Conservation (phyloP, 148 eudicot genomes). For the Fagopyrum esculentum region DNA sequence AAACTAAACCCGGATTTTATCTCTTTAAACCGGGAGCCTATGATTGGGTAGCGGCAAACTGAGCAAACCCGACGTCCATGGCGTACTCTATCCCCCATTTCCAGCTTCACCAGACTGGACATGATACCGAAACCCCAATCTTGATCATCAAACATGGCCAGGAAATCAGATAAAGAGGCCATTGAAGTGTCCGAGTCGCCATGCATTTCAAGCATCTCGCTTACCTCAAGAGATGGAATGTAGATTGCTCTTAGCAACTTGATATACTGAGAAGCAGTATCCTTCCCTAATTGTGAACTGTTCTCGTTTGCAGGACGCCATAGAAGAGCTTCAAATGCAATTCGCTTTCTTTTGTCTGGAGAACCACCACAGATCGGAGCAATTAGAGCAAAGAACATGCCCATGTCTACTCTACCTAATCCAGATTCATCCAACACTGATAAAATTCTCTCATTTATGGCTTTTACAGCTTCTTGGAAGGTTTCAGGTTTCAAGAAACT, state of each 20-base stretch:
- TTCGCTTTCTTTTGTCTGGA: conserved; percentile 60
- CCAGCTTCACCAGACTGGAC: conserved; percentile 69
- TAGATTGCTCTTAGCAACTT: conserved; percentile 75
- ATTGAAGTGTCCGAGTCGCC: conserved; percentile 59
- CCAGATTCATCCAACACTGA: conserved; percentile 77
- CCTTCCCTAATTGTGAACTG: conserved; percentile 47
- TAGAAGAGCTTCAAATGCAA: conserved; percentile 74
- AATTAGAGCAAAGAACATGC: conserved; percentile 86
- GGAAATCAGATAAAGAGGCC: conserved; percentile 59
- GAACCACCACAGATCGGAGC: conserved; percentile 83
- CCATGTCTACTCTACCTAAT: conserved; percentile 75
- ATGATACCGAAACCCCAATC: conserved; percentile 93
- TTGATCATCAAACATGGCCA: conserved; percentile 75
- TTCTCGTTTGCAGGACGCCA: conserved; percentile 74
- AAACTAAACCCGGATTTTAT: conserved; percentile 63
- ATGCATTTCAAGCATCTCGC: conserved; percentile 78
- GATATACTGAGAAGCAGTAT: conserved; percentile 57
- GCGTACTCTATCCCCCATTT: conserved; percentile 69
- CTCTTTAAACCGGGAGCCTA: conserved; percentile 87
- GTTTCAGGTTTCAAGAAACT: conserved; percentile 90
- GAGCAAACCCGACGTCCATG: conserved; percentile 71
- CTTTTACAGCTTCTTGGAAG: conserved; percentile 82
- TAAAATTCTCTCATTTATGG: conserved; percentile 78
- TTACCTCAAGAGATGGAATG: conserved; percentile 66
- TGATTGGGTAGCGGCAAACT: conserved; percentile 85